Percentiles rank a stretch among this genome's conserved stretches.
Conservation (phyloP, 2,329 filamentous ascomycete genomes). For the Colletotrichum truncatum region DNA sequence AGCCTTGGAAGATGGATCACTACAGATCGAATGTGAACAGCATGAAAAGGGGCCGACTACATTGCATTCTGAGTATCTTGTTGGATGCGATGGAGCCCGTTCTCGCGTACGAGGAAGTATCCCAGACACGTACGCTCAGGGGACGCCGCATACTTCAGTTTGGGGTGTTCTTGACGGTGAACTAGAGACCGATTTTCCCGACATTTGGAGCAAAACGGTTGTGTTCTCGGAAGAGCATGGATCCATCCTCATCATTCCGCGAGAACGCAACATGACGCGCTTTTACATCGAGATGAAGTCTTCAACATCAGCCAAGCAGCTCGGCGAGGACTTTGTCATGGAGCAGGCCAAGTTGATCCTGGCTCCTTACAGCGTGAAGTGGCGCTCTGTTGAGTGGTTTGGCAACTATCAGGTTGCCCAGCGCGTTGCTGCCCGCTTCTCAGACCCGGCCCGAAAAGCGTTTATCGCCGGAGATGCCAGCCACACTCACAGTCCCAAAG, state of each 20-base stretch:
- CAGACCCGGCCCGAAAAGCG: constrained; percentile 65
- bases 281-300: constrained; percentile 44
- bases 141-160: constrained; percentile 42
- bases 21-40: not conserved
- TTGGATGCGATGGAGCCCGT: constrained; percentile 68
- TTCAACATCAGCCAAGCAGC: constrained; percentile 53
- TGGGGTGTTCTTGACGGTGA: constrained; percentile 69
- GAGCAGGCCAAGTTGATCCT: constrained; percentile 56
- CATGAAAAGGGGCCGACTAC: not conserved
- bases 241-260: constrained; percentile 66
- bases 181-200: constrained; percentile 67
- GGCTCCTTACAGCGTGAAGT: constrained; percentile 53
- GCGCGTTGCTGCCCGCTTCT: constrained; percentile 75
- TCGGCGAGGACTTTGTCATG: constrained; percentile 65
- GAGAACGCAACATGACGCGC: constrained; percentile 66
- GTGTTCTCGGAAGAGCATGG: constrained; percentile 63
- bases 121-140: constrained; percentile 48
- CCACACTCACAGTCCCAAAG: constrained; percentile 77
- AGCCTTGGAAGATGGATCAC: not conserved
- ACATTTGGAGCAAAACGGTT: constrained; percentile 67
- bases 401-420: constrained; percentile 77
- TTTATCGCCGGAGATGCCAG: constrained; percentile 75
- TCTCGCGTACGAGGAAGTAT: constrained; percentile 63
- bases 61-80: constrained; percentile 57
- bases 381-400: constrained; percentile 74